Conservation (phyloP, 139 green algal species). For the Spirogloea muscicola region DNA sequence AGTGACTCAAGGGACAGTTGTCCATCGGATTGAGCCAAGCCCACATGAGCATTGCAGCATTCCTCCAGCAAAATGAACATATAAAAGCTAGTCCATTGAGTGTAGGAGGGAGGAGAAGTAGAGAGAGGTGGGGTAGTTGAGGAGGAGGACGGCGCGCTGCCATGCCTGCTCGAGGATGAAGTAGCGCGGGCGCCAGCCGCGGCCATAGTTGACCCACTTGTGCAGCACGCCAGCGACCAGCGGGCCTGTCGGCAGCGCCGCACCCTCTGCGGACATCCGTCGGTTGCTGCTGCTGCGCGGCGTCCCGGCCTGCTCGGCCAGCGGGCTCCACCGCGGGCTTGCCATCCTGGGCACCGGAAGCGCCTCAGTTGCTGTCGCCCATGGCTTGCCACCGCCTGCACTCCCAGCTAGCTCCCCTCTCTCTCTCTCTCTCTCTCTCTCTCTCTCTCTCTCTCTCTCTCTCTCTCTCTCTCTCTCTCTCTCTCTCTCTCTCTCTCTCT, state of each 20-base stretch:
- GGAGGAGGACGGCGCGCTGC: too few species aligned
- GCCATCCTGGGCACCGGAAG: constrained; percentile 42
- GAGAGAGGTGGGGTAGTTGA: too few species aligned
- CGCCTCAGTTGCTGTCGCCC: background rate
- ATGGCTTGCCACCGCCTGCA: background rate
- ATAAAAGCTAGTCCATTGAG: too few species aligned
- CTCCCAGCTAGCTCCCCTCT: background rate
- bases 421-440: background rate
- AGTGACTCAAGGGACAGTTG: too few species aligned
- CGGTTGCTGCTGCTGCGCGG: background rate
- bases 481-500: too few species aligned
- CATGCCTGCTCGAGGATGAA: constrained; percentile 68
- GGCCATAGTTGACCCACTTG: constrained; percentile 73
- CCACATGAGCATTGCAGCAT: too few species aligned
- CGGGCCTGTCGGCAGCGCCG: background rate
- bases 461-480: background rate
- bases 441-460: constrained; percentile 6
- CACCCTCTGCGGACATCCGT: background rate
- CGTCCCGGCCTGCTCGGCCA: background rate
- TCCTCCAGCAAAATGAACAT: too few species aligned
- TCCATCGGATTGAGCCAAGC: too few species aligned
- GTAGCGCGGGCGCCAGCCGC: constrained; percentile 67
- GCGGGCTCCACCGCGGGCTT: background rate
- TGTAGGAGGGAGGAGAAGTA: too few species aligned
- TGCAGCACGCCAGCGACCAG: constrained; percentile 59